phyloP scores from a whole-genome alignment of 148 eudicot species.

The Rheum nobile region DNA sequence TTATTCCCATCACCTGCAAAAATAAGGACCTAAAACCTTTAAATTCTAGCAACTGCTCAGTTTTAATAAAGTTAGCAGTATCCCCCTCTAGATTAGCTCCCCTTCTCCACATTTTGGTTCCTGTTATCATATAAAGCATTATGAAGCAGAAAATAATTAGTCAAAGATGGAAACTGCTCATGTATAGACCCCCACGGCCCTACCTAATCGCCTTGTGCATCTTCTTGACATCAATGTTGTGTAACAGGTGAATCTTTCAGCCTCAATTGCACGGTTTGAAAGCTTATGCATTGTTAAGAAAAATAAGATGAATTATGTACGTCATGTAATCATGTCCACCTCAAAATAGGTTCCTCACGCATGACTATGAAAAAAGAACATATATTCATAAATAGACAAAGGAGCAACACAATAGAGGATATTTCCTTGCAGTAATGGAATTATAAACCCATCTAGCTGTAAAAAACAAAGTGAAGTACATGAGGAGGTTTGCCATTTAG shows the following conservation, averaged over 20 bases:
- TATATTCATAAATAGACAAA: neutral
- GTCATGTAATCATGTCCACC: neutral
- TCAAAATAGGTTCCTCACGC: neutral
- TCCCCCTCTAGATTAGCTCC: no score
- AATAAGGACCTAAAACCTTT: no score
- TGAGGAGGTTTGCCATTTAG: neutral
- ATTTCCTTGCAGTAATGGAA: constrained; percentile 89
- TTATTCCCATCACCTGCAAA: constrained; percentile 49
- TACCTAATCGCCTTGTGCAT: constrained; percentile 92
- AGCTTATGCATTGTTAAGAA: constrained; percentile 73
- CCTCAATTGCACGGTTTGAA: constrained; percentile 53
- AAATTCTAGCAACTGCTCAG: no score
- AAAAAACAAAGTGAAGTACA: constrained; percentile 7
- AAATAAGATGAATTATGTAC: constrained; percentile 1
- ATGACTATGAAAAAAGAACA: neutral
- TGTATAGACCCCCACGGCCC: constrained; percentile 9
- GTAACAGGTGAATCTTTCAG: constrained; percentile 48
- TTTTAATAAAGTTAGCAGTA: no score
- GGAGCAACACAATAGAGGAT: constrained; percentile 35
- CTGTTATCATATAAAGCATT: constrained; percentile 24
- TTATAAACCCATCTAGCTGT: constrained; percentile 83
- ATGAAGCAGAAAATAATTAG: neutral
- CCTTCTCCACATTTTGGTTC: constrained; percentile 99
- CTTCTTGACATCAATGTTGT: constrained; percentile 67
- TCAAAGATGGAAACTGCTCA: constrained; percentile 2